Evolutionary conservation across 2,329 filamentous ascomycete species (phyloP).

Genomic region (Tympanopsis confertula): DNA sequence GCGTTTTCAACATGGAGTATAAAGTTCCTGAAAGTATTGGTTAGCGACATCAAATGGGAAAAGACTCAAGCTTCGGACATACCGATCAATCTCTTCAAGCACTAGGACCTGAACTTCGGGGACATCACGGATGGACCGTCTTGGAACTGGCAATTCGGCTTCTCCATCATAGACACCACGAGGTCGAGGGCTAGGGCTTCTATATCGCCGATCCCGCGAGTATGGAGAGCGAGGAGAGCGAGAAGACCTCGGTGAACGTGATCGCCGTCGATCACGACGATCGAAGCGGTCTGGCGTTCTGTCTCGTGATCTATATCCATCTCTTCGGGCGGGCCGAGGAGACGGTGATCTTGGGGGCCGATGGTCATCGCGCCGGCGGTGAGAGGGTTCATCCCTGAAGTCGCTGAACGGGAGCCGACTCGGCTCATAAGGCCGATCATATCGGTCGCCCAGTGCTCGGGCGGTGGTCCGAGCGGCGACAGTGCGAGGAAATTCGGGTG

Average conservation of each 20-base stretch:
- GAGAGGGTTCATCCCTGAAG: neutral
- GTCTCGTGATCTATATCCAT: constrained; percentile 1
- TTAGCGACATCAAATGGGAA: constrained; percentile 42
- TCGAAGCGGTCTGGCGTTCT: neutral
- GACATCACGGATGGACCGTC: neutral
- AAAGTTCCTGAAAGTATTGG: constrained; percentile 35
- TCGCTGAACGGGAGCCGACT: neutral
- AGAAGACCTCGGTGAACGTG: no score
- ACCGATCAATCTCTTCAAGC: constrained; percentile 17
- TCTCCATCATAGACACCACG: neutral
- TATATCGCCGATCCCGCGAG: neutral
- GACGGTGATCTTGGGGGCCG: neutral
- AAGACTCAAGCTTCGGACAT: constrained; percentile 64
- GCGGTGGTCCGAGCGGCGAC: neutral
- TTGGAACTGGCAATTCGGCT: neutral
- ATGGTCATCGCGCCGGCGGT: neutral
- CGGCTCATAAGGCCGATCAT: neutral
- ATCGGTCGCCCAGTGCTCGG: neutral
- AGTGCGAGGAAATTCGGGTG: constrained; percentile 41
- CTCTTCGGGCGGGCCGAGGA: neutral
- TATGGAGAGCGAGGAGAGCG: no score
- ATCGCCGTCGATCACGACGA: neutral
- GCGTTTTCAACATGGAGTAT: constrained; percentile 56
- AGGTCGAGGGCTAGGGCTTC: neutral
- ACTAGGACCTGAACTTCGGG: neutral